phyloP scores from a whole-genome alignment of 495 filamentous ascomycete genomes.

The Thermochaetoides thermophila region DNA sequence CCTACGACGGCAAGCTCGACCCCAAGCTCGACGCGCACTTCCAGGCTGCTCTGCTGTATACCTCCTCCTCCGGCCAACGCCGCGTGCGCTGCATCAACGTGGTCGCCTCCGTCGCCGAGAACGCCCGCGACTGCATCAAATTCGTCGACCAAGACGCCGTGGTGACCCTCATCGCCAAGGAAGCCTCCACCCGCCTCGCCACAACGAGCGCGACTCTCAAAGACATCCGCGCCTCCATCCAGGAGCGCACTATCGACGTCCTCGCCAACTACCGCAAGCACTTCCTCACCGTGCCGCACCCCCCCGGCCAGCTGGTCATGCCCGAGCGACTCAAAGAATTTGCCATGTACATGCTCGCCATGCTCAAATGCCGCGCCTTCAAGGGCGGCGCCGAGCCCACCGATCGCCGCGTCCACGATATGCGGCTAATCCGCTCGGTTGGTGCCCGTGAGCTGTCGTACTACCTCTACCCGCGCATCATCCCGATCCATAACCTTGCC shows the following conservation, averaged over 20 bases:
- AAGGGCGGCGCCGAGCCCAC: conserved; percentile 88
- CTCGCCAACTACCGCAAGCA: conserved; percentile 88
- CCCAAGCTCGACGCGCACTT: conserved; percentile 94
- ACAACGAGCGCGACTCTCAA: conserved; percentile 61
- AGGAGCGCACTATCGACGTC: conserved; percentile 90
- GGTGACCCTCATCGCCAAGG: conserved; percentile 74
- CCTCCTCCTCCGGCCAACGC: conserved; percentile 76
- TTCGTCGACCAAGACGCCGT: conserved; percentile 93
- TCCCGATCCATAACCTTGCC: conserved; percentile 81
- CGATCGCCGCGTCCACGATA: conserved; percentile 80
- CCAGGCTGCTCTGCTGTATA: conserved; percentile 89
- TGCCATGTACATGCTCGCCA: conserved; percentile 87
- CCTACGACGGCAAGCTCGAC: conserved; percentile 94
- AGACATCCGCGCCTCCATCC: conserved; percentile 68
- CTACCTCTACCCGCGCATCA: conserved; percentile 90
- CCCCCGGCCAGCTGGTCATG: conserved; percentile 84
- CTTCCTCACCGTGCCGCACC: conserved; percentile 61
- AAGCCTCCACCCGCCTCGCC: conserved; percentile 66
- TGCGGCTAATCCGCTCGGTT: conserved; percentile 79
- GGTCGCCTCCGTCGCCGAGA: conserved; percentile 81
- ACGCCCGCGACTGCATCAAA: conserved; percentile 68
- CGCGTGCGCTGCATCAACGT: conserved; percentile 87
- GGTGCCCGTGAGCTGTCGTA: conserved; percentile 72
- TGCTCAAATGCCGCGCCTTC: conserved; percentile 85
- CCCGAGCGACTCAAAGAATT: conserved; percentile 96